Conservation (phyloP, 495 filamentous ascomycete species). For the Penicillium samsonianum region DNA sequence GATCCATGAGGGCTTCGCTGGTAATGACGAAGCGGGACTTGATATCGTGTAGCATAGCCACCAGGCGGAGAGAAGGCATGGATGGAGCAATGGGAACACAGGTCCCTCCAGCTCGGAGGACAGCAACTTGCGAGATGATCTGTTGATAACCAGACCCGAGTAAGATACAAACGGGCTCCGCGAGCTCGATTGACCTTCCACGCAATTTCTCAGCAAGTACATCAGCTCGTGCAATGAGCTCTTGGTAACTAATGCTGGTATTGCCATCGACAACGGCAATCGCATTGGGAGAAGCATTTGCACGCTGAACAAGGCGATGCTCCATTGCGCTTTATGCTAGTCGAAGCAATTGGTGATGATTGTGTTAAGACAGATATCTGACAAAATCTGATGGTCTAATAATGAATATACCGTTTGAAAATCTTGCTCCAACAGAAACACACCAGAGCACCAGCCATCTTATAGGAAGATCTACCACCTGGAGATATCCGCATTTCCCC, state of each 20-base stretch:
- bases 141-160: background rate
- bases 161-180: background rate
- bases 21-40: background rate
- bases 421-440: too few relatives aligned
- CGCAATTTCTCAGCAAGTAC: background rate
- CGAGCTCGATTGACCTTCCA: background rate
- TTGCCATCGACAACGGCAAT: background rate
- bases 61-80: background rate
- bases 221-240: background rate
- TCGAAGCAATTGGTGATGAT: too few relatives aligned
- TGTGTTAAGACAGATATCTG: too few relatives aligned
- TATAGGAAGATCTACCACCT: too few relatives aligned
- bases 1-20: background rate
- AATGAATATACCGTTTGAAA: too few relatives aligned
- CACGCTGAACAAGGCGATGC: background rate
- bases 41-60: background rate
- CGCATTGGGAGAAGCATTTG: background rate
- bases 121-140: constrained; percentile 8
- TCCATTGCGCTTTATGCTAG: background rate
- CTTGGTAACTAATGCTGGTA: background rate
- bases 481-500: too few relatives aligned
- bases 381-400: too few relatives aligned
- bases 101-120: constrained; percentile 8
- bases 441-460: too few relatives aligned
- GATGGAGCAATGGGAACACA: constrained; percentile 12